Evolutionary conservation across 2,329 filamentous ascomycete species (phyloP).

Genomic region (Trichoderma atrobrunneum): DNA sequence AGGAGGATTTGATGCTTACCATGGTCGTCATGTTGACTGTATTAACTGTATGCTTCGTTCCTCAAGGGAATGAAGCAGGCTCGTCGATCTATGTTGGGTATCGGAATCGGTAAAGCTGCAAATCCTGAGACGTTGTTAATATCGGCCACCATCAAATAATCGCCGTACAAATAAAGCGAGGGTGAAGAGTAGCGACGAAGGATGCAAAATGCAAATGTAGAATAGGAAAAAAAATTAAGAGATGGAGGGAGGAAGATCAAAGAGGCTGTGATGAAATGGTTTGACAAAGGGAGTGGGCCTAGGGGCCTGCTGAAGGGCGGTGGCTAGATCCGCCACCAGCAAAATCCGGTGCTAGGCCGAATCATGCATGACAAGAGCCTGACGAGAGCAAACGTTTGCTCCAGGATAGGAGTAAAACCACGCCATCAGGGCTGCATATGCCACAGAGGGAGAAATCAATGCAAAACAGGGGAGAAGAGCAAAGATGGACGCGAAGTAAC

Average conservation of each 20-base stretch:
- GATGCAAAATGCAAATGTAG: background rate
- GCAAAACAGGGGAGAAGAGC: background rate
- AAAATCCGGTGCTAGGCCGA: conserved; percentile 18
- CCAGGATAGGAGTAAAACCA: background rate
- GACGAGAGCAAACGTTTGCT: conserved; percentile 4
- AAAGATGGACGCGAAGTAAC: background rate
- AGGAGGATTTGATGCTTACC: conserved; percentile 36
- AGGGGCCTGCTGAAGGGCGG: conserved; percentile 14
- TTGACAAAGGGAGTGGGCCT: conserved; percentile 17
- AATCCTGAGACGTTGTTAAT: background rate
- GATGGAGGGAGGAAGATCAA: background rate
- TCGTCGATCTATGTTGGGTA: conserved; percentile 2
- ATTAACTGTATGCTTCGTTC: conserved; percentile 24
- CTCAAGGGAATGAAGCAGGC: conserved; percentile 23
- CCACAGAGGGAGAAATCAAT: background rate
- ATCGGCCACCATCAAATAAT: background rate
- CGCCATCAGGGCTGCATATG: background rate
- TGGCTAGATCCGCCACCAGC: conserved; percentile 16
- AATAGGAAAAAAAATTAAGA: background rate
- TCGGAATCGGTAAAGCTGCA: background rate
- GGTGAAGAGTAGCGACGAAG: background rate
- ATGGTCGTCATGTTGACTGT: conserved; percentile 49
- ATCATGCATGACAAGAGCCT: conserved; percentile 10
- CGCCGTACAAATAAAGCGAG: background rate
- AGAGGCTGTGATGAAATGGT: conserved; percentile 16